phyloP scores from a whole-genome alignment of 2,329 filamentous ascomycete species.

The Didymella exigua region DNA sequence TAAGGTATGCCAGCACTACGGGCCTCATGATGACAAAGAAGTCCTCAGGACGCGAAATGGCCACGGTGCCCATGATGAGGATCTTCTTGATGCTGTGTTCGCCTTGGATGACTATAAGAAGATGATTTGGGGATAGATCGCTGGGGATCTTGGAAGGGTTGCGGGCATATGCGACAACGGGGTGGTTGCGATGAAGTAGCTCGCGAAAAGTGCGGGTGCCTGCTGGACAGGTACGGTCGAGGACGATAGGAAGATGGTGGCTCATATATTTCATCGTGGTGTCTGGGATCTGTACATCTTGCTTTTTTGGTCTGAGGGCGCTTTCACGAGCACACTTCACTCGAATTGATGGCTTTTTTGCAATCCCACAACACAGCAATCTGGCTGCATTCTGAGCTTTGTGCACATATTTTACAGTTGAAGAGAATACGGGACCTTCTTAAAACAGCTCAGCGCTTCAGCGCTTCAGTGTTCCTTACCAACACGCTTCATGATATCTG shows the following conservation, averaged over 20 bases:
- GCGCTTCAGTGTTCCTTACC: too few species aligned
- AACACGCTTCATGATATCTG: slow-evolving; percentile 13
- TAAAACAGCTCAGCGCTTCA: background rate
- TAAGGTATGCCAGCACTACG: background rate
- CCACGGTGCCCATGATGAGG: slow-evolving; percentile 3
- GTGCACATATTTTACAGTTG: too few species aligned
- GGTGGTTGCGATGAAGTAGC: slow-evolving; percentile 2
- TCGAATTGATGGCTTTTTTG: too few species aligned
- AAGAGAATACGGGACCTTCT: too few species aligned
- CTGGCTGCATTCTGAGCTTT: too few species aligned
- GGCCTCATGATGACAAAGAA: background rate
- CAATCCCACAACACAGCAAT: background rate
- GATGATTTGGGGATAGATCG: background rate
- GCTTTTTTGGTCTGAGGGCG: too few species aligned
- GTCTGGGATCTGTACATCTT: too few species aligned
- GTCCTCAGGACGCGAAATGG: slow-evolving; percentile 1
- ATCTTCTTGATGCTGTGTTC: background rate
- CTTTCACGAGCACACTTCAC: too few species aligned
- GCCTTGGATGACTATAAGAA: background rate
- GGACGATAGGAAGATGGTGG: slow-evolving; percentile 10
- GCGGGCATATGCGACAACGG: slow-evolving; percentile 1
- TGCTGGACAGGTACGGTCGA: slow-evolving; percentile 9
- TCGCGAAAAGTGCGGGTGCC: slow-evolving; percentile 6
- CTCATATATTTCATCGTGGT: too few species aligned
- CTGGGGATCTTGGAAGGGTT: slow-evolving; percentile 6